phyloP scores from a whole-genome alignment of 208 protist species.

The Leishmania martiniquensis region DNA sequence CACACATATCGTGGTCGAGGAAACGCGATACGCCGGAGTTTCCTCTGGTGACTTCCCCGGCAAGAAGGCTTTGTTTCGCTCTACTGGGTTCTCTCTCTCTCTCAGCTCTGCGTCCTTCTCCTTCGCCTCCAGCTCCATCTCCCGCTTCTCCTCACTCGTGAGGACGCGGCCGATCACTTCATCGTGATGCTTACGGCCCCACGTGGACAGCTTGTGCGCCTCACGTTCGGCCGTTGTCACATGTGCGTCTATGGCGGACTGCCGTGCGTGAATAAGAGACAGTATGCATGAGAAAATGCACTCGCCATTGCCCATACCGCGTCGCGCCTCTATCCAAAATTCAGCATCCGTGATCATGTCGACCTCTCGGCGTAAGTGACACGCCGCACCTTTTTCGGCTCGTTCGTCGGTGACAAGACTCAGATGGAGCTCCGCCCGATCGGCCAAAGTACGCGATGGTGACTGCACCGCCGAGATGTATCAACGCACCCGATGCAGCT shows the following conservation, averaged over 20 bases:
- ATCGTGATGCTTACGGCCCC: slow-evolving; percentile 38
- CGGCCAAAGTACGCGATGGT: neutral
- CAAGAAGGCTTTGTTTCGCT: slow-evolving; percentile 46
- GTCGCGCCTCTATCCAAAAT: slow-evolving; percentile 83
- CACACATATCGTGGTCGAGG: slow-evolving; percentile 58
- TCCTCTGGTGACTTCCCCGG: neutral
- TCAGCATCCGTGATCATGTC: slow-evolving; percentile 87
- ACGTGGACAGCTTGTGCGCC: slow-evolving; percentile 32
- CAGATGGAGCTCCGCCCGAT: neutral
- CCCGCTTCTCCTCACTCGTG: slow-evolving; percentile 36
- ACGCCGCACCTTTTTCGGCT: neutral
- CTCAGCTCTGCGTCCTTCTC: slow-evolving; percentile 37
- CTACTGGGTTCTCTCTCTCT: slow-evolving; percentile 36
- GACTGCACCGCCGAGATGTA: neutral
- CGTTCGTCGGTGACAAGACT: too few relatives aligned
- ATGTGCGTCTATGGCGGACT: slow-evolving; percentile 53
- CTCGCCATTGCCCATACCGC: slow-evolving; percentile 56
- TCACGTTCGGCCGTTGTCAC: slow-evolving; percentile 40
- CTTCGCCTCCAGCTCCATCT: slow-evolving; percentile 22
- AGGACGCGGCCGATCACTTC: slow-evolving; percentile 37
- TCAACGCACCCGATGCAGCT: neutral
- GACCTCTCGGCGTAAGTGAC: too few relatives aligned
- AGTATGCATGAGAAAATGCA: slow-evolving; percentile 74
- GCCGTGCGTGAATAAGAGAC: slow-evolving; percentile 64
- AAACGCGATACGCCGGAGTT: slow-evolving; percentile 37